Evolutionary conservation across 169 alveolate genomes (phyloP).

Genomic region (Plasmodium billcollinsi): DNA sequence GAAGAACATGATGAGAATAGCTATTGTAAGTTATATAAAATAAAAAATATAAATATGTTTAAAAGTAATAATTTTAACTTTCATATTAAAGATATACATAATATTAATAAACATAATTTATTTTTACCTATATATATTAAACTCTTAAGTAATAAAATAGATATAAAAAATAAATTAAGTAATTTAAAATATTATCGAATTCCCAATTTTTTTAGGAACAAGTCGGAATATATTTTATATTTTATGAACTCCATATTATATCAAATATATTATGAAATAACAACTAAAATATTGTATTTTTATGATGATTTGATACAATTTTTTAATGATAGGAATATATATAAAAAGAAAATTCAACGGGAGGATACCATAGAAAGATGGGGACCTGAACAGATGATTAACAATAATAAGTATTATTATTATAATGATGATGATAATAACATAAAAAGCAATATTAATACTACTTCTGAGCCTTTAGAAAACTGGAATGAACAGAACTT

Average conservation of each 20-base stretch:
- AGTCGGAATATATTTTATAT: conserved; percentile 39
- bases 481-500: too few relatives aligned
- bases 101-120: conserved; percentile 18
- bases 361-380: neutral
- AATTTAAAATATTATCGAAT: conserved; percentile 7
- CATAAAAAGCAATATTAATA: too few relatives aligned
- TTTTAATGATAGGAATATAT: neutral
- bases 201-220: conserved; percentile 48
- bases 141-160: conserved; percentile 13
- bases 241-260: conserved; percentile 59
- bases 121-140: conserved; percentile 40
- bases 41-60: conserved; percentile 28
- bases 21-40: conserved; percentile 19
- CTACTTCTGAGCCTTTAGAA: too few relatives aligned
- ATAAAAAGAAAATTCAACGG: neutral
- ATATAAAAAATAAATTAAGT: conserved; percentile 26
- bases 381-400: neutral
- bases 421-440: too few relatives aligned
- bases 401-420: too few relatives aligned
- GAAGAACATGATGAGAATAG: neutral
- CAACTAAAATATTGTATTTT: conserved; percentile 7
- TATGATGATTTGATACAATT: conserved; percentile 13
- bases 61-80: conserved; percentile 14
- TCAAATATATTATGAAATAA: conserved; percentile 41
- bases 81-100: conserved; percentile 6